Base-by-base conservation (phyloP, 2,329 filamentous ascomycete species). In the Exophiala spinifera region DNA sequence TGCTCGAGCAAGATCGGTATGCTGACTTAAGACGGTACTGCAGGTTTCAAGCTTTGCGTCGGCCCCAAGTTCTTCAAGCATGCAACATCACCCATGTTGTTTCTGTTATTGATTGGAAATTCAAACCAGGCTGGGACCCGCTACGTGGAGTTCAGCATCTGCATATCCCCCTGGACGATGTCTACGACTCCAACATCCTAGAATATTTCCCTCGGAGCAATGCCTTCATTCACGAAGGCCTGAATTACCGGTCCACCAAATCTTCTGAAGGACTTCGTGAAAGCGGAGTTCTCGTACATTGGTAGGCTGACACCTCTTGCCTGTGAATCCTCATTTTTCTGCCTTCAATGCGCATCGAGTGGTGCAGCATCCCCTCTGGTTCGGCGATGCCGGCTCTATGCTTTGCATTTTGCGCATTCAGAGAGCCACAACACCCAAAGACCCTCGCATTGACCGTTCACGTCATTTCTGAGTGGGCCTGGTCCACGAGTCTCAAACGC, bases 81-180 rank as follows among this genome's bases (percentile, higher is more conserved):
- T 83, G 84, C 62, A 84, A 86, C 61, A 90, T 99, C 69, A 95
- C 91, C 2, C 91, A 96, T 72, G 82, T 97, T 25, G 78, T 97
- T n/a, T 95, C 91, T 3, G 88, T 94, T 37, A 72, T 92, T 56
- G 81, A 82, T 44, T 79, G 86, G 63, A 79, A 81, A 40, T 71
- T 81, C 46, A 75, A 81, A 63, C 72, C 79, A 62, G 74, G 75
- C 56, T 59, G 51, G 48, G 57, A 57, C 46, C 76, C 79, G 37
- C 85, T 83, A 66, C 77, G 81, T 60, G 76, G 79, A 39, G 90
- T 85, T 69, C 74, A 85, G 60, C 90, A 95, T 69, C 79, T 89
- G 63, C 79, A 84, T 57, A 87, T 97, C 61, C 87, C 95, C 61
- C 84, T 96, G 40, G 89, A 97, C 70, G 94, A 99, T 74, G 83